phyloP scores from a whole-genome alignment of 2,329 filamentous ascomycete species.

The Aureobasidium pullulans region DNA sequence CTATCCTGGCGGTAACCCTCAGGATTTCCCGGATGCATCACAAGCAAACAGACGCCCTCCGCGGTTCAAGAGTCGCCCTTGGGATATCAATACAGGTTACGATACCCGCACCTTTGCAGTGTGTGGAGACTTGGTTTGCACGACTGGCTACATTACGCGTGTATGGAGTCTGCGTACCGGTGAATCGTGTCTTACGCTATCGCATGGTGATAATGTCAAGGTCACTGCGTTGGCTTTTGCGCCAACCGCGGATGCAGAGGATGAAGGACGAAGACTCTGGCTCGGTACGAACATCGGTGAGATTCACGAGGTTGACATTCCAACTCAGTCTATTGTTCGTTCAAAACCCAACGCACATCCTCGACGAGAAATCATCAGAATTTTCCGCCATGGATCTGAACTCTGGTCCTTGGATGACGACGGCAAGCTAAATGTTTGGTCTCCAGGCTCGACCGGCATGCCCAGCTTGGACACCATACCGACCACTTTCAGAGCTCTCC shows the following conservation, averaged over 20 bases:
- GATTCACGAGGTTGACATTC: constrained; percentile 79
- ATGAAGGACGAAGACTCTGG: constrained; percentile 80
- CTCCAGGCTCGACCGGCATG: constrained; percentile 64
- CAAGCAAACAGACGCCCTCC: constrained; percentile 80
- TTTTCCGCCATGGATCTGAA: constrained; percentile 78
- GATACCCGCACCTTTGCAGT: constrained; percentile 82
- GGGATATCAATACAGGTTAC: constrained; percentile 75
- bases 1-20: constrained; percentile 12
- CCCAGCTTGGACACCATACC: constrained; percentile 70
- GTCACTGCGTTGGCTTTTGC: constrained; percentile 80
- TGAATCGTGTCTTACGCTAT: constrained; percentile 70
- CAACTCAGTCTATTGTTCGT: constrained; percentile 60
- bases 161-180: constrained; percentile 83
- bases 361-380: constrained; percentile 71
- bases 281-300: constrained; percentile 85
- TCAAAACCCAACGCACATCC: constrained; percentile 67
- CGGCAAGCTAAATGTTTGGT: constrained; percentile 82
- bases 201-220: constrained; percentile 78
- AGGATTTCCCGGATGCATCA: constrained; percentile 74
- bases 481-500: constrained; percentile 69
- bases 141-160: constrained; percentile 76
- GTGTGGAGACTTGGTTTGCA: constrained; percentile 80
- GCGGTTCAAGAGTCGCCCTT: constrained; percentile 60
- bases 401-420: constrained; percentile 92
- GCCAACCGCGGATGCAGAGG: constrained; percentile 65